Base-by-base conservation (phyloP, 768 basidiomycete genomes). In the Lyophyllum atratum region DNA sequence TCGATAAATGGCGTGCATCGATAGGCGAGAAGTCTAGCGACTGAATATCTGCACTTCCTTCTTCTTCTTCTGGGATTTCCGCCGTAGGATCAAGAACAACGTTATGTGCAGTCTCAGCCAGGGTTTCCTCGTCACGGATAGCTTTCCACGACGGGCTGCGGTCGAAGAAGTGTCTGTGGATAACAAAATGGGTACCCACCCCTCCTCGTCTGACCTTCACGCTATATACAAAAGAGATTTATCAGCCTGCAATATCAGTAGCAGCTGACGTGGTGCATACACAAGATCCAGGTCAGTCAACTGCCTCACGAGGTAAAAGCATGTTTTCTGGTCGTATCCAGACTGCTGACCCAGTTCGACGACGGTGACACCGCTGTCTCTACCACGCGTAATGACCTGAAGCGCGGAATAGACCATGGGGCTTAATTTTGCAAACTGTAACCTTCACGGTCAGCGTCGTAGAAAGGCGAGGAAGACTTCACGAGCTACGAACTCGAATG, bases 321-420 rank as follows among this genome's bases (percentile, higher is more conserved):
- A 92, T 1, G 90, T 90, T 71, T 94, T 95, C 67, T 92, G 91
- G 66, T 94, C 93, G 65, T 95, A 93, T 48, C 83, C 84, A 10
- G 93, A 87, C 65, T 83, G 79, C 62, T 85, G 84, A 24, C 90
- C 90, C 14, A 96, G 78, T 29, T 90, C 83, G 12, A 93, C 84
- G 45, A 90, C 86, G 7, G 90, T 88, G 15, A 92, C 81, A 11
- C 93, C 93, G 19, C 80, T 74, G 56, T 90, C 88, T 57, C 93
- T 76, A 2, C 89, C 90, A 34, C 90, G 82, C n/a, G 92, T 88
- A 61, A 96, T 85, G 43, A 93, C 77, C 67, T 95, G 92, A 14
- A 96, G 80, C 5, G 88, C 85, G 15, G 85, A 84, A 68, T 93
- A 95, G 2, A 94, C 90, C 85, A 90, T 89, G 0, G 89, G 87